These are phyloP conservation scores for Avena atlantica DNA, from an alignment of 176 grass and related monocot species.

Conservation along the genomic window DNA sequence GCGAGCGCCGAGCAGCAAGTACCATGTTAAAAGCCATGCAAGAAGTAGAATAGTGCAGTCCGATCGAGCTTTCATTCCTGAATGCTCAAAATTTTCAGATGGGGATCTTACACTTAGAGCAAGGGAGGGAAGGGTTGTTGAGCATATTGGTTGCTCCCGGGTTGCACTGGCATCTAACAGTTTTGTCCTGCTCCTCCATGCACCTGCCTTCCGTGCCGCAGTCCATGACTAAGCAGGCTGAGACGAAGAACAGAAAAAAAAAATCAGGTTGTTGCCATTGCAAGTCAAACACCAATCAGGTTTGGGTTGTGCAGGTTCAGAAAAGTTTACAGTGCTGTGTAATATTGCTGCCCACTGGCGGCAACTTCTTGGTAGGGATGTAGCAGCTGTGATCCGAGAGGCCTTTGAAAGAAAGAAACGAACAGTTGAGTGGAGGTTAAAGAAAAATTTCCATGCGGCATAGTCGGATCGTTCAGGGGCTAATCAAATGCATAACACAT, in stretches of 20 bases:
- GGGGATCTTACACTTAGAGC: slow-evolving; percentile 36
- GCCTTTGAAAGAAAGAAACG: not conserved
- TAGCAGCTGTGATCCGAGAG: not conserved
- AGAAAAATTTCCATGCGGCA: not conserved
- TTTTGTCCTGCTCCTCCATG: not conserved
- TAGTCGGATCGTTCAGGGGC: not conserved
- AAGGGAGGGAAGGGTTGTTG: slow-evolving; percentile 9
- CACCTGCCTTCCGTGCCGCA: slow-evolving; percentile 34
- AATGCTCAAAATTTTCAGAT: not conserved
- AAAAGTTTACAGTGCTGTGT: slow-evolving; percentile 12
- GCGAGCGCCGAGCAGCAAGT: not conserved
- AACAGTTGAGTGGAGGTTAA: not conserved
- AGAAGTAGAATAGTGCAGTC: not conserved
- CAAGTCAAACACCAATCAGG: not conserved
- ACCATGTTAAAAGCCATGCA: not conserved
- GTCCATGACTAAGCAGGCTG: slow-evolving; percentile 33
- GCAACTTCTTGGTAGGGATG: not conserved
- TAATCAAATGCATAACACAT: not conserved
- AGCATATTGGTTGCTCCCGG: slow-evolving; percentile 18
- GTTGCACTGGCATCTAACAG: slow-evolving; percentile 30
- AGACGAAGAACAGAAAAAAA: not conserved
- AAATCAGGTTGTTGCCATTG: not conserved
- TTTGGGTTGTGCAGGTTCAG: not conserved
- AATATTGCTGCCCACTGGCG: not conserved
- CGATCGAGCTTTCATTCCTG: not conserved